Percentiles rank a stretch among this genome's conserved stretches.
Evolutionary conservation across 495 filamentous ascomycete species (phyloP).

Genomic region (Trichoderma virens): DNA sequence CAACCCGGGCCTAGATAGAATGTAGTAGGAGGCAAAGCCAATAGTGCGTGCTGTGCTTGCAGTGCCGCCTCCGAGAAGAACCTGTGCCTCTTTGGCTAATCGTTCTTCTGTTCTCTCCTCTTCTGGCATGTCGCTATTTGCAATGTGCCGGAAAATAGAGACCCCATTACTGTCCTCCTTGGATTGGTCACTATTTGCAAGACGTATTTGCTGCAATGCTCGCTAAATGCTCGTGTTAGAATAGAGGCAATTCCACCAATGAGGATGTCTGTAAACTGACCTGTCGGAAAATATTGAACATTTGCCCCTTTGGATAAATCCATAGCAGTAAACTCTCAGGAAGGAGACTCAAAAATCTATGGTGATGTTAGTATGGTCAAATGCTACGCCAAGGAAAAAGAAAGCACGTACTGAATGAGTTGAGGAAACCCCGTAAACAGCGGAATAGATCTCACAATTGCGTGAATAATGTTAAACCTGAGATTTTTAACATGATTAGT

Average conservation of each 20-base stretch:
- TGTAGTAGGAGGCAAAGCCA: constrained; percentile 21
- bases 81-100: constrained; percentile 25
- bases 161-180: neutral
- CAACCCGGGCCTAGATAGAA: constrained; percentile 19
- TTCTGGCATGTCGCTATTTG: constrained; percentile 19
- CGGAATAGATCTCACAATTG: constrained; percentile 13
- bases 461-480: constrained; percentile 15
- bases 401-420: constrained; percentile 14
- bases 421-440: constrained; percentile 18
- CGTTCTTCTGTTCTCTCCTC: constrained; percentile 20
- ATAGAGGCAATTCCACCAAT: too few species aligned
- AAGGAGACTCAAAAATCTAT: neutral
- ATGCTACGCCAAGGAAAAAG: neutral
- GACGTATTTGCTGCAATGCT: neutral
- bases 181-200: neutral
- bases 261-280: constrained; percentile 3
- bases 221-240: neutral
- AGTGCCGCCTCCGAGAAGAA: constrained; percentile 21
- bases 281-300: constrained; percentile 15
- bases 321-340: constrained; percentile 13
- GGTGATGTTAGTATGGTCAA: neutral
- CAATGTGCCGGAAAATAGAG: constrained; percentile 15
- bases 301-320: constrained; percentile 15
- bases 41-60: constrained; percentile 23
- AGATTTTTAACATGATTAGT: neutral